phyloP scores from a whole-genome alignment of 306 rosid genomes.

The Rosa lucieae region DNA sequence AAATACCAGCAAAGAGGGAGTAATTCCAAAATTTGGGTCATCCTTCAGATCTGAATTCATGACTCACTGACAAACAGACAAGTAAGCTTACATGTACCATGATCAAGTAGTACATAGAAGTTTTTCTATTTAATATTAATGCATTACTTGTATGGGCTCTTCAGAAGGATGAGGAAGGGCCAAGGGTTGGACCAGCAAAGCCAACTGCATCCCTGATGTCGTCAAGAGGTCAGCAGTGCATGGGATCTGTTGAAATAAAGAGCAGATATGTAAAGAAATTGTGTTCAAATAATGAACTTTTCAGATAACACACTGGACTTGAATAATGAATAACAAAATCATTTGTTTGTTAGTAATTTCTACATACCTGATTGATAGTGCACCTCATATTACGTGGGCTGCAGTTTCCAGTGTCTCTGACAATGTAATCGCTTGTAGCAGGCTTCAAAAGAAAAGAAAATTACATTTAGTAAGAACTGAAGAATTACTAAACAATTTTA shows the following conservation, averaged over 20 bases:
- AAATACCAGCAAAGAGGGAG: conserved; percentile 1
- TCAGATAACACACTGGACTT: background rate
- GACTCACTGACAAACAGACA: conserved; percentile 8
- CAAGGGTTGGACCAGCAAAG: conserved; percentile 94
- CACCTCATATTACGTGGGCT: conserved; percentile 99
- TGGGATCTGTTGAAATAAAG: conserved; percentile 63
- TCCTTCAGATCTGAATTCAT: background rate
- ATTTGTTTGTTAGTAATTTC: background rate
- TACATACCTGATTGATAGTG: conserved; percentile 86
- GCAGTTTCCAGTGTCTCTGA: conserved; percentile 88
- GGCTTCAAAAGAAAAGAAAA: conserved; percentile 58
- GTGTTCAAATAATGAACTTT: background rate
- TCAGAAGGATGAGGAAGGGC: conserved; percentile 95
- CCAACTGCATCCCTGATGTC: conserved; percentile 96
- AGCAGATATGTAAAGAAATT: background rate
- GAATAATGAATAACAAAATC: background rate
- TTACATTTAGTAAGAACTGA: conserved; percentile 9
- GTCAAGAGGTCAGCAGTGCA: conserved; percentile 84
- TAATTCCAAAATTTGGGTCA: background rate
- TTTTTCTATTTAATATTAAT: background rate
- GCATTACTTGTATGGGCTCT: conserved; percentile 81
- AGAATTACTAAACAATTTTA: conserved; percentile 13
- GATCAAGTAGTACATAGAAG: conserved; percentile 12
- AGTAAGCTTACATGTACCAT: conserved; percentile 14
- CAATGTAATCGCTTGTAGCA: conserved; percentile 86